Base-by-base conservation (phyloP, 805 yeast genomes). In the Yamadazyma olivae region DNA sequence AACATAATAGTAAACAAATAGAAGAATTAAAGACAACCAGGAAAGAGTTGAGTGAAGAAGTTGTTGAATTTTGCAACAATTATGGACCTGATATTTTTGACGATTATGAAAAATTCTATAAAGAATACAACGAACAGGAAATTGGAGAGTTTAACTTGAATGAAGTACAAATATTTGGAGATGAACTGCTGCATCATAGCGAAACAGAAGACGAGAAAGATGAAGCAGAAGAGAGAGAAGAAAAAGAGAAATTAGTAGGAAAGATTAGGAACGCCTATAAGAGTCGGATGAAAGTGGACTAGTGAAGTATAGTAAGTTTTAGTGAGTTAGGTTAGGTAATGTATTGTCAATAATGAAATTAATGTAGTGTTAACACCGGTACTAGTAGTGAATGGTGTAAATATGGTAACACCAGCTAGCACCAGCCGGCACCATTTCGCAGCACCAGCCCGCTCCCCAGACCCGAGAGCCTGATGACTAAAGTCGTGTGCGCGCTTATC, bases 31-130 rank as follows among this genome's bases (percentile, higher is more conserved):
- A 63, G 39, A 30, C 47, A 25, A 53, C 48, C 19, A 43, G 72
- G 17, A 31, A 38, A 9, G 47, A 45, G 20, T 53, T 67, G 35
- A 46, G 63, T 4, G 38, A 33, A 14, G 45, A 53, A 38, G 67
- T 67, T 18, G 49, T 54, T 22, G 60, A 53, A 3, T 62, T 65
- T 29, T 65, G 70, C 43, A 49, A 60, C 32, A 52, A 47, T 32
- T 62, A 57, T 38, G 71, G 71, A 6, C 70, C 70, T 2, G 50
- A 45, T 27, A 49, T 66, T 40, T 67, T 64, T 39, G 63, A 60
- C 10, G 72, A 66, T 42, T 67, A 54, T 40, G 54, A 53, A 27
- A 43, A 49, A 32, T 56, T 65, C 31, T 61, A 62, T 38, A 38
- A 48, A n/a, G 48, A 51, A 37, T 61, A 54, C 44, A 51, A 52